Percentiles rank a stretch among this genome's conserved stretches.
Conservation (phyloP, 2,329 filamentous ascomycete genomes). For the Cytospora leucostoma region DNA sequence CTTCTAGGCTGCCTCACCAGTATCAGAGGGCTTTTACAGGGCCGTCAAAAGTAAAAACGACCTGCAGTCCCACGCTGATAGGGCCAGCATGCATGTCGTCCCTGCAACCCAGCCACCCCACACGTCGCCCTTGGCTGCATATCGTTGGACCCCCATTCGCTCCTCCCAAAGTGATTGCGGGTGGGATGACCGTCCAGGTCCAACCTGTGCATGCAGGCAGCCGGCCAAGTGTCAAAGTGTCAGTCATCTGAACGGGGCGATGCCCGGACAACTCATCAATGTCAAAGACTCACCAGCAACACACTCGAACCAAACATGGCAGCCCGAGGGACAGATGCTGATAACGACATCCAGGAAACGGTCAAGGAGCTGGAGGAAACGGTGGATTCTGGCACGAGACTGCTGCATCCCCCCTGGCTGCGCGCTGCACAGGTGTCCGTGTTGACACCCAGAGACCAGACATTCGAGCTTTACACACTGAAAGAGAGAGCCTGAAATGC, state of each 20-base stretch:
- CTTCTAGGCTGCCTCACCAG: too few relatives aligned
- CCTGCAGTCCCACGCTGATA: too few relatives aligned
- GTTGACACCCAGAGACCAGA: too few relatives aligned
- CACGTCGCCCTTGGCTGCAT: not conserved
- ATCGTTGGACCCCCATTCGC: not conserved
- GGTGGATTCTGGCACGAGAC: not conserved
- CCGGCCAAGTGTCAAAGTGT: constrained; percentile 8
- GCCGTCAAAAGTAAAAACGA: too few relatives aligned
- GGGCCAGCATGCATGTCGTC: not conserved
- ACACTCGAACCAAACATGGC: constrained; percentile 9
- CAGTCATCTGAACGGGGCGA: constrained; percentile 23
- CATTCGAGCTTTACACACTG: too few relatives aligned
- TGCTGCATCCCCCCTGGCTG: not conserved
- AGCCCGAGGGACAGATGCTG: not conserved
- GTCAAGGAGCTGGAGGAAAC: not conserved
- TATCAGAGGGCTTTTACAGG: not conserved
- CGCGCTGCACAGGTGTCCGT: too few relatives aligned
- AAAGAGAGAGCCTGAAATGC: too few relatives aligned
- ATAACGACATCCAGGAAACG: constrained; percentile 4
- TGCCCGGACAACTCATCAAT: constrained; percentile 27
- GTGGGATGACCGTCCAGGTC: constrained; percentile 25
- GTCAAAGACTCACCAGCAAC: constrained; percentile 15
- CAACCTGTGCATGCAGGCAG: constrained; percentile 20
- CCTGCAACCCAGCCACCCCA: not conserved
- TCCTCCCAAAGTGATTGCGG: not conserved